Percentiles rank a stretch among this genome's conserved stretches.
These are phyloP conservation scores for Bipolaris zeicola DNA, from an alignment of 2,329 filamentous ascomycete species.

Conservation along the genomic window DNA sequence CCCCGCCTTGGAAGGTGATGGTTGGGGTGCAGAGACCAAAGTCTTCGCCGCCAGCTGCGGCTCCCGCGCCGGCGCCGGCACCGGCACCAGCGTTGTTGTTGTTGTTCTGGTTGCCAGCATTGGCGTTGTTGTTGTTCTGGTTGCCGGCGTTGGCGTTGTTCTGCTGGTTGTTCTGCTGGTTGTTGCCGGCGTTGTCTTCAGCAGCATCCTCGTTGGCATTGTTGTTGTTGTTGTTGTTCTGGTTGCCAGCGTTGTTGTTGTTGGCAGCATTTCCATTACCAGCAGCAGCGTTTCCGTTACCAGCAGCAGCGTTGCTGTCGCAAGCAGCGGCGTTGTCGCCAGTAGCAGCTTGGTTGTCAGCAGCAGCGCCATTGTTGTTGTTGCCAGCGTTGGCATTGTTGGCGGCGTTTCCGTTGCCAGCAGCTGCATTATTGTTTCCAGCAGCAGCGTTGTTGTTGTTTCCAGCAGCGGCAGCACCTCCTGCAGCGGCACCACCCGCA, in stretches of 20 bases:
- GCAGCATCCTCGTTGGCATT: neutral
- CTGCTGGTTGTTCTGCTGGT: conserved; percentile 4
- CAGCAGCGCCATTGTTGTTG: neutral
- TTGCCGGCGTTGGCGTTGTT: neutral
- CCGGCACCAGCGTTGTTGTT: conserved; percentile 24
- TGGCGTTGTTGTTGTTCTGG: conserved; percentile 12
- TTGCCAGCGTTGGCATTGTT: neutral
- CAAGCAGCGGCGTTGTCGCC: neutral
- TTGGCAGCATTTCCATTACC: conserved; percentile 3
- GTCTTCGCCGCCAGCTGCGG: conserved; percentile 35
- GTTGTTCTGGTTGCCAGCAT: conserved; percentile 19
- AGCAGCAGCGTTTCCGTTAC: neutral
- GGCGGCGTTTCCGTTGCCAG: neutral
- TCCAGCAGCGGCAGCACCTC: conserved; percentile 30
- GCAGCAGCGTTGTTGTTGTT: neutral
- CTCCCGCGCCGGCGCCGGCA: conserved; percentile 13
- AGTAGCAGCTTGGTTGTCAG: neutral
- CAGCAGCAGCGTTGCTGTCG: neutral
- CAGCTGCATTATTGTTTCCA: neutral
- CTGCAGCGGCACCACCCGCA: conserved; percentile 34
- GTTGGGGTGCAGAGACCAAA: conserved; percentile 48
- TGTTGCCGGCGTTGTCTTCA: conserved; percentile 20
- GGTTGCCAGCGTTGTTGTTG: conserved; percentile 15
- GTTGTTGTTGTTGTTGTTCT: neutral
- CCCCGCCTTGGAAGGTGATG: conserved; percentile 67